Evolutionary conservation across 2,329 filamentous ascomycete genomes (phyloP).

Genomic region (Talaromyces sp.): DNA sequence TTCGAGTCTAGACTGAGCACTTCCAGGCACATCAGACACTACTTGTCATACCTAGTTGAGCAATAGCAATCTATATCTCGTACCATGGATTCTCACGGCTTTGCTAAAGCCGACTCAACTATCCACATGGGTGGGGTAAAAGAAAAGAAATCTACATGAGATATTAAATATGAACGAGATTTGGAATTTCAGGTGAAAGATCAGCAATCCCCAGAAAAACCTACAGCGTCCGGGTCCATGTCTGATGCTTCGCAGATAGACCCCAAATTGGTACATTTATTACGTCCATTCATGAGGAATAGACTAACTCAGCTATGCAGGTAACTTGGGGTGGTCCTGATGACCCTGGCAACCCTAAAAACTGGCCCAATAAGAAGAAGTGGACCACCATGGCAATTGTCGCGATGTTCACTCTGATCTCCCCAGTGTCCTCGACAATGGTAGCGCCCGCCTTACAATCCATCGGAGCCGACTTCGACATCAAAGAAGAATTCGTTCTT

Average conservation of each 20-base stretch:
- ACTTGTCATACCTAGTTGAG: too few species aligned
- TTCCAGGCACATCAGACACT: too few species aligned
- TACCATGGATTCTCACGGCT: too few species aligned
- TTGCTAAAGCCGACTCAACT: too few species aligned
- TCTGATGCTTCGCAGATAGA: background rate
- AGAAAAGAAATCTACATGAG: too few species aligned
- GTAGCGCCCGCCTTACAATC: background rate
- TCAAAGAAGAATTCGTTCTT: background rate
- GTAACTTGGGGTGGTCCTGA: conserved; percentile 12
- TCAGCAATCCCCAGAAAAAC: too few species aligned
- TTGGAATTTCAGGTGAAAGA: too few species aligned
- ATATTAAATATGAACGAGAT: too few species aligned
- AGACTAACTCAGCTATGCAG: background rate
- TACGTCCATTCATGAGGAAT: background rate
- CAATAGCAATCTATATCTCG: too few species aligned
- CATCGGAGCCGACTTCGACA: background rate
- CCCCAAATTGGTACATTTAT: background rate
- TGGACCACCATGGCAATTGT: conserved; percentile 22
- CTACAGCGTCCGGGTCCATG: too few species aligned
- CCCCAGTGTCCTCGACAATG: conserved; percentile 1
- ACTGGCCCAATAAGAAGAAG: conserved; percentile 10
- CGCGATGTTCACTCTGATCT: background rate
- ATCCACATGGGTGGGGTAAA: too few species aligned
- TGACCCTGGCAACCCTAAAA: conserved; percentile 13
- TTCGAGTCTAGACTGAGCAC: too few species aligned